phyloP scores from a whole-genome alignment of 208 protist genomes.

The Leishmania guyanensis region DNA sequence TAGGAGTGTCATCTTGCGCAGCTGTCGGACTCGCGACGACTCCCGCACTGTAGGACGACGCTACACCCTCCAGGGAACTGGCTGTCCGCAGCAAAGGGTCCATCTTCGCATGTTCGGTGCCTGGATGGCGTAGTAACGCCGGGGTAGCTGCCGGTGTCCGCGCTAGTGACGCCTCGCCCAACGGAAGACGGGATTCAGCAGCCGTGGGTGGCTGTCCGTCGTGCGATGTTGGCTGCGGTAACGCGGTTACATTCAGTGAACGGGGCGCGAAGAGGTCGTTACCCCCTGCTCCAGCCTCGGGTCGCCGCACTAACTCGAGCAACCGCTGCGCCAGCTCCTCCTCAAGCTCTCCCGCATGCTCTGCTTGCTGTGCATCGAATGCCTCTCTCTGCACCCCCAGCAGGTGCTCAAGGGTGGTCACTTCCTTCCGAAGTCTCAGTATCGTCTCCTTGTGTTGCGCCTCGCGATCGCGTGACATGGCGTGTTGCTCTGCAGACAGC shows the following conservation, averaged over 20 bases:
- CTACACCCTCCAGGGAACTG: not conserved
- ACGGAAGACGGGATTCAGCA: not conserved
- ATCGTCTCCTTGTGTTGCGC: conserved; percentile 22
- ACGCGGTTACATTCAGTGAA: not conserved
- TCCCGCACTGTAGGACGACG: not conserved
- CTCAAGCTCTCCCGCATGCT: conserved; percentile 20
- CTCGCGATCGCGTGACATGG: conserved; percentile 43
- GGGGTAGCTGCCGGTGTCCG: not conserved
- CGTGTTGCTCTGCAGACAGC: conserved; percentile 16
- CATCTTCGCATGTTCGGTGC: not conserved
- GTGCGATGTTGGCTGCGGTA: conserved; percentile 5
- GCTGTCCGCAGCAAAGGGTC: not conserved
- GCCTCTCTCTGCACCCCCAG: conserved; percentile 29
- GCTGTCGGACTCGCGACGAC: not conserved
- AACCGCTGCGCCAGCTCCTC: conserved; percentile 23
- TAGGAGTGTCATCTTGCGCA: not conserved
- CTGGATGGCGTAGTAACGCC: not conserved
- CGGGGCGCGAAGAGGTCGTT: not conserved
- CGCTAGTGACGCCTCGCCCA: not conserved
- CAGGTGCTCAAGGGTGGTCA: conserved; percentile 7
- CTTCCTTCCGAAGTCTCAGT: conserved; percentile 13
- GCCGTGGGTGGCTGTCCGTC: conserved; percentile 6
- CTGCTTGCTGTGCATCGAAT: conserved; percentile 27
- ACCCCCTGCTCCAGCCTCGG: not conserved
- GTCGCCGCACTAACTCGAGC: conserved; percentile 23